Percentiles rank a stretch among this genome's conserved stretches.
phyloP scores from a whole-genome alignment of 768 basidiomycete genomes.

The Pleurotus giganteus region DNA sequence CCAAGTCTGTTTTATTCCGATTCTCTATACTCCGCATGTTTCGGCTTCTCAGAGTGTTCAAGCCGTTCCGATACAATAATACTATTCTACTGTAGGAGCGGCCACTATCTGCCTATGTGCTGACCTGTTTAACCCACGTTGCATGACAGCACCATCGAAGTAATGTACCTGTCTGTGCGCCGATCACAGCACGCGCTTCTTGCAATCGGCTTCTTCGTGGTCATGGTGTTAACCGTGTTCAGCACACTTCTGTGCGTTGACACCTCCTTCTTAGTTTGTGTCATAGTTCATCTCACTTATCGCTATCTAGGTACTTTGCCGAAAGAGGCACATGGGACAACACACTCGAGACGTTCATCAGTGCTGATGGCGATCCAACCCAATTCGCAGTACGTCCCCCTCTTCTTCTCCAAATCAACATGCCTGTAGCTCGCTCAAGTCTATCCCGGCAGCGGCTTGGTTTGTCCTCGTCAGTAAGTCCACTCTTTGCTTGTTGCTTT shows the following conservation, averaged over 20 bases:
- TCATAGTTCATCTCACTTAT: background rate
- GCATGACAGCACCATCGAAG: constrained; percentile 70
- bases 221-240: constrained; percentile 85
- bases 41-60: constrained; percentile 83
- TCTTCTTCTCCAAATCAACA: background rate
- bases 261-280: background rate
- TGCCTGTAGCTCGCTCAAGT: constrained; percentile 28
- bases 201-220: constrained; percentile 85
- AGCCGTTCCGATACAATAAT: constrained; percentile 83
- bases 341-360: constrained; percentile 74
- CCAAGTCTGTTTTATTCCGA: constrained; percentile 78
- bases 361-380: constrained; percentile 79
- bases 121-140: constrained; percentile 3
- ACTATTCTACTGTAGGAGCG: constrained; percentile 73
- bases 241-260: constrained; percentile 72
- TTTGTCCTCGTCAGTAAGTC: constrained; percentile 79
- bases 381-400: constrained; percentile 61
- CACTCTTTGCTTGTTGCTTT: background rate
- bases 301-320: constrained; percentile 79
- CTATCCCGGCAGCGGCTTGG: constrained; percentile 76
- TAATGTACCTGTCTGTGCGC: constrained; percentile 88
- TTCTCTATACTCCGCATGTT: constrained; percentile 92
- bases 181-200: constrained; percentile 85
- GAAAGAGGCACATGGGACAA: constrained; percentile 92
- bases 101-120: background rate